Base-by-base conservation (phyloP, 176 grass and related monocot species). In the Juncus effusus region DNA sequence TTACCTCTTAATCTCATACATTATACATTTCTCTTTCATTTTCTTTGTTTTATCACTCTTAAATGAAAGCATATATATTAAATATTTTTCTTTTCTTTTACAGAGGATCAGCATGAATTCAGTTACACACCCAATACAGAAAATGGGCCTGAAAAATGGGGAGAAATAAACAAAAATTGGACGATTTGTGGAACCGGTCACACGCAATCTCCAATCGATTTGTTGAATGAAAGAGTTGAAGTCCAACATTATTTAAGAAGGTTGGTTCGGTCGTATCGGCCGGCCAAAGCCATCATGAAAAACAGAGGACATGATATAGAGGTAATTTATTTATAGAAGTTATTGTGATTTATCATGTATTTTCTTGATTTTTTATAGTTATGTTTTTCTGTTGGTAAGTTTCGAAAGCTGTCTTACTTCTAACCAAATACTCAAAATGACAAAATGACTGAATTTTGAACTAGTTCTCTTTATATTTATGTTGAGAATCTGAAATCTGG, bases 241-340 rank as follows among this genome's bases (percentile, higher is more conserved):
- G 12, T 65, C 1, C 11, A 73, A 4, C 54, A 71, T 7, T 50
- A 75, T 35, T 13, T 87, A 19, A 76, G 40, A 2, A 60, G 41
- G 0, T 45, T 96, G 5, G 6, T 44, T 9, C 56, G 61, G 1
- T 65, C 56, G n/a, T 96, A 96, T 56, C 69, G 28, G 9, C 56
- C 79, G 2, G 35, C 11, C 11, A 3, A 51, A 11, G 73, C 76
- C 13, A 66, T 36, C 8, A 0, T 90, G 47, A 50, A 80, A 35
- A 90, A 90, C 71, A 75, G 79, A 3, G 91, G 84, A 13, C 87
- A 85, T 14, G 91, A 90, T 53, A 83, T 87, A 54, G 61, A 80
- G 56, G 87, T 90, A 35, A 69, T 75, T 12, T 6, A 4, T 35
- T 44, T 15, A 67, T 63, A 38, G 35, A 63, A 10, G 10, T 38